Conservation (phyloP, 2,329 filamentous ascomycete genomes). For the Cadophora luteo-olivacea region DNA sequence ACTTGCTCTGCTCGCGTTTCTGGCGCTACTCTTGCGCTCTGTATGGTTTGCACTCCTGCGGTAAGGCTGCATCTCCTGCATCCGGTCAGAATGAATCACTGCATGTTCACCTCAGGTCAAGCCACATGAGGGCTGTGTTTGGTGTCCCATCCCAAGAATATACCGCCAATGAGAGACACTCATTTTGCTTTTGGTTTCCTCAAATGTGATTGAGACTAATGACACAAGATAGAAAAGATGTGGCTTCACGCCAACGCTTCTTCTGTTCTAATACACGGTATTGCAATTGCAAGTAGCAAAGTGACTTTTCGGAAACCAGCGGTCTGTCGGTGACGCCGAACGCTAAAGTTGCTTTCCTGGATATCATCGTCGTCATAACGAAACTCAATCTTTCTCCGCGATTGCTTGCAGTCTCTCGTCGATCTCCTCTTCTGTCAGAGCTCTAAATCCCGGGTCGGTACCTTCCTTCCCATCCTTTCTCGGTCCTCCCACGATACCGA, state of each 20-base stretch:
- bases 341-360: slow-evolving; percentile 34
- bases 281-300: slow-evolving; percentile 27
- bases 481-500: slow-evolving; percentile 94
- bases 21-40: slow-evolving; percentile 21
- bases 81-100: slow-evolving; percentile 28
- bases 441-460: slow-evolving; percentile 79
- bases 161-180: slow-evolving; percentile 27
- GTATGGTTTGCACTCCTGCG: slow-evolving; percentile 22
- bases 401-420: slow-evolving; percentile 98
- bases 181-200: slow-evolving; percentile 21
- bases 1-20: slow-evolving; percentile 23
- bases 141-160: slow-evolving; percentile 20
- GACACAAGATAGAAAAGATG: slow-evolving; percentile 34
- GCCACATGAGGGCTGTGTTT: slow-evolving; percentile 39
- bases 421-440: slow-evolving; percentile 95
- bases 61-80: slow-evolving; percentile 31
- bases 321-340: slow-evolving; percentile 37
- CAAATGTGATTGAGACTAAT: slow-evolving; percentile 33
- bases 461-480: slow-evolving; percentile 83
- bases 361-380: slow-evolving; percentile 30
- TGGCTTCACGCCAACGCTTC: slow-evolving; percentile 33
- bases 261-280: slow-evolving; percentile 37
- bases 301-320: slow-evolving; percentile 22
- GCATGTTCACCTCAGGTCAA: slow-evolving; percentile 32
- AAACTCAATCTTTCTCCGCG: slow-evolving; percentile 90